A percentile compares a stretch with the other conserved stretches of the same genome.
phyloP scores from a whole-genome alignment of 495 filamentous ascomycete genomes.

The Xylaria grammica region DNA sequence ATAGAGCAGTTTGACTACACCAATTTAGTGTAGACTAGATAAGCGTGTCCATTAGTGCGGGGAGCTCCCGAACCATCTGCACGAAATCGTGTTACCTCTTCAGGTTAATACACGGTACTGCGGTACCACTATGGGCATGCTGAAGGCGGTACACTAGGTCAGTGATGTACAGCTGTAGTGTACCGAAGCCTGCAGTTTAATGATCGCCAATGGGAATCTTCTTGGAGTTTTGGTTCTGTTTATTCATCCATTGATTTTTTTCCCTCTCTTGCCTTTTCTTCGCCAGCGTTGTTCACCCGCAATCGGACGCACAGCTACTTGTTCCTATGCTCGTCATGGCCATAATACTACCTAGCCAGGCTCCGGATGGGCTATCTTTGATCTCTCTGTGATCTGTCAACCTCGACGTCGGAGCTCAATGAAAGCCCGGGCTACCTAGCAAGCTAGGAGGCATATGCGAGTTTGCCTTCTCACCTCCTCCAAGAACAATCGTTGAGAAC shows the following conservation, averaged over 20 bases:
- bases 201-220: constrained; percentile 3
- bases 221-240: too few species aligned
- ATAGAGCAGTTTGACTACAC: neutral
- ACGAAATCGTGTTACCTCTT: constrained; percentile 25
- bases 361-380: neutral
- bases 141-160: too few species aligned
- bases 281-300: constrained; percentile 1
- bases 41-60: constrained; percentile 27
- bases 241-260: too few species aligned
- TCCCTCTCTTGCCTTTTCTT: neutral
- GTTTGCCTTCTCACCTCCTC: neutral
- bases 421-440: neutral
- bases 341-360: neutral
- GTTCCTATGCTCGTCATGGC: neutral
- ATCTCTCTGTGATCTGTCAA: constrained; percentile 4
- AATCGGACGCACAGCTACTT: constrained; percentile 1
- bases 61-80: constrained; percentile 31
- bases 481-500: neutral
- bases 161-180: neutral
- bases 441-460: neutral
- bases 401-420: neutral
- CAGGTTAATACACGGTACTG: constrained; percentile 14
- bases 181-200: neutral
- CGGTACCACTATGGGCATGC: too few species aligned
- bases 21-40: constrained; percentile 5